Evolutionary conservation across 768 basidiomycete species (phyloP).

Genomic region (Pleurotus tuber-regium): DNA sequence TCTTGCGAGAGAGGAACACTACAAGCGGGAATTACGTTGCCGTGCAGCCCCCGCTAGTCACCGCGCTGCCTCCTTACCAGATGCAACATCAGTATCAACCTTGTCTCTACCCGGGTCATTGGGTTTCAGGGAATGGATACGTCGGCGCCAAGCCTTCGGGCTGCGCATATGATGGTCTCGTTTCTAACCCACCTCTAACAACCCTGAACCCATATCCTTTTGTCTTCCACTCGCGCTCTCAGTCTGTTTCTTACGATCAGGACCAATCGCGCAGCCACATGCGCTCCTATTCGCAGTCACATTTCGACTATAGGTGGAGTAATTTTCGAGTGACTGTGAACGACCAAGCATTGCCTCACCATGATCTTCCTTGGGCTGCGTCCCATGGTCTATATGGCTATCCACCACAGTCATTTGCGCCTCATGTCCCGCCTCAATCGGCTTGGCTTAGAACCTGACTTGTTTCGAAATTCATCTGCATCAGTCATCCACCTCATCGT

Average conservation of each 20-base stretch:
- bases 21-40: constrained; percentile 61
- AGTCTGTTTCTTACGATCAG: constrained; percentile 52
- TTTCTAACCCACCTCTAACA: not conserved
- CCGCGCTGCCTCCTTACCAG: constrained; percentile 34
- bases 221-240: constrained; percentile 51
- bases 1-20: constrained; percentile 52
- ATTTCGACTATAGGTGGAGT: constrained; percentile 50
- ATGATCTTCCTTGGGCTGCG: constrained; percentile 40
- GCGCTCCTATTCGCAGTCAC: constrained; percentile 60
- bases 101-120: not conserved
- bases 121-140: not conserved
- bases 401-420: constrained; percentile 39
- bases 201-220: constrained; percentile 33
- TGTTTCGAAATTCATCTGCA: constrained; percentile 10
- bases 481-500: constrained; percentile 15
- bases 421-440: constrained; percentile 44
- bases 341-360: constrained; percentile 36
- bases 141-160: not conserved
- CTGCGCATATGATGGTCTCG: not conserved
- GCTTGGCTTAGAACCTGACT: constrained; percentile 49
- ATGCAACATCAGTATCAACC: not conserved
- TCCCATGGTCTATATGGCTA: constrained; percentile 37
- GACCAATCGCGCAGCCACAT: constrained; percentile 48
- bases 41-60: constrained; percentile 48
- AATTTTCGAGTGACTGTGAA: constrained; percentile 42